Conservation (phyloP, 2,329 filamentous ascomycete genomes). For the Lasiodiplodia sp. region DNA sequence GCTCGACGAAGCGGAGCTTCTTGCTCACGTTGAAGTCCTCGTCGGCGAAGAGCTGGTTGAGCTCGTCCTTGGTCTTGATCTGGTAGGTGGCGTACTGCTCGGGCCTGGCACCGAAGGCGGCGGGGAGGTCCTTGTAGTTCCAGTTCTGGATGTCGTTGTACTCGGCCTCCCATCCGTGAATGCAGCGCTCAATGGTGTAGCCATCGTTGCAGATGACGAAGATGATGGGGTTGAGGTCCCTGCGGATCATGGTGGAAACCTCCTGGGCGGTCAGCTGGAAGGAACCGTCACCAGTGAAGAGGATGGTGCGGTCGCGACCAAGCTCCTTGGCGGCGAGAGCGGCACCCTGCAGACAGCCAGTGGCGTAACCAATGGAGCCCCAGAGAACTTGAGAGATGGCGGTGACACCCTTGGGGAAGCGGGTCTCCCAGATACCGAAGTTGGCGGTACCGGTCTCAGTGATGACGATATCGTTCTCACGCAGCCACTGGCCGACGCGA, state of each 20-base stretch:
- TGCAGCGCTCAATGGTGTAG: slow-evolving; percentile 87
- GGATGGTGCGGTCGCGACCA: slow-evolving; percentile 69
- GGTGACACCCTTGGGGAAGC: slow-evolving; percentile 78
- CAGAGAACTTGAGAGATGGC: slow-evolving; percentile 81
- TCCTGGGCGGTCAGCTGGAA: slow-evolving; percentile 88
- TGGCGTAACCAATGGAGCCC: slow-evolving; percentile 71
- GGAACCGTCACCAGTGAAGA: slow-evolving; percentile 89
- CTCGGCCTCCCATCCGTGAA: slow-evolving; percentile 78
- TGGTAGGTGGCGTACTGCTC: slow-evolving; percentile 68
- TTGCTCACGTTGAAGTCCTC: slow-evolving; percentile 62
- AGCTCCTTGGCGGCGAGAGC: slow-evolving; percentile 76
- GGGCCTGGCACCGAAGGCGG: slow-evolving; percentile 69
- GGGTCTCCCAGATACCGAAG: slow-evolving; percentile 87
- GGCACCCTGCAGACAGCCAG: slow-evolving; percentile 70
- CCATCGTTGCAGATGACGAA: slow-evolving; percentile 89
- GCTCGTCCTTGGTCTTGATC: slow-evolving; percentile 72
- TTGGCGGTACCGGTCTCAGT: slow-evolving; percentile 89
- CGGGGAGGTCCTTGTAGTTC: slow-evolving; percentile 73
- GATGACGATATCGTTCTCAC: slow-evolving; percentile 76
- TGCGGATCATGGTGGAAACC: slow-evolving; percentile 81
- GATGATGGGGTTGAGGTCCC: slow-evolving; percentile 77
- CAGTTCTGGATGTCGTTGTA: slow-evolving; percentile 85
- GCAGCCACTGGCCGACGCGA: slow-evolving; percentile 74
- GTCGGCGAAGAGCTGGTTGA: slow-evolving; percentile 70
- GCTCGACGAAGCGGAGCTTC: slow-evolving; percentile 76